These are phyloP conservation scores for Solanum peruvianum DNA, from an alignment of 257 asterid genomes.

Conservation along the genomic window DNA sequence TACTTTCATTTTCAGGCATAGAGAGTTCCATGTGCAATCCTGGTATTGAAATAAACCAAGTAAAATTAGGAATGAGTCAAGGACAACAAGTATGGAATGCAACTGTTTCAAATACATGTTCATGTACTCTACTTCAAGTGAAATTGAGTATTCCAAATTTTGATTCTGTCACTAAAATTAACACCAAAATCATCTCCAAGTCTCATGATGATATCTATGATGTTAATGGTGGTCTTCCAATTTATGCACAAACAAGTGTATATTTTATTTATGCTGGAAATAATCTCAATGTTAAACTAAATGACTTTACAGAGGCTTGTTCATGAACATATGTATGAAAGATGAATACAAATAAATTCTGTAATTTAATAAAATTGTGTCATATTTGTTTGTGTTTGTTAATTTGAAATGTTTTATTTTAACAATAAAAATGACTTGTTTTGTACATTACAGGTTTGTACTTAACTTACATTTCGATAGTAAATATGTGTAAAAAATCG, in stretches of 20 bases:
- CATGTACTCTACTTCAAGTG: neutral
- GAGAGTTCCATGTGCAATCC: neutral
- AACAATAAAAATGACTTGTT: too few relatives aligned
- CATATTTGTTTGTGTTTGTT: neutral
- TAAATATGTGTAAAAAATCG: too few relatives aligned
- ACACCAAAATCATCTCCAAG: neutral
- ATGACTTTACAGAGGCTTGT: neutral
- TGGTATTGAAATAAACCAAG: neutral
- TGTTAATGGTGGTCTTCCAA: neutral
- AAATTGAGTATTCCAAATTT: neutral
- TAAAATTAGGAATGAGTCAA: neutral
- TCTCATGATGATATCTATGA: neutral
- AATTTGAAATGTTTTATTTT: neutral
- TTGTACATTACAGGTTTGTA: too few relatives aligned
- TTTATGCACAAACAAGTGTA: neutral
- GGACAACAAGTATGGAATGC: neutral
- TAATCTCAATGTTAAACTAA: neutral
- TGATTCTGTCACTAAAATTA: neutral
- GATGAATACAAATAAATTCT: neutral
- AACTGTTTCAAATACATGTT: neutral
- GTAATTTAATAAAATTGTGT: neutral
- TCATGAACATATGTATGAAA: neutral
- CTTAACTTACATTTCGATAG: too few relatives aligned
- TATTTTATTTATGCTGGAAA: neutral
- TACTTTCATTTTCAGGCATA: neutral